A percentile compares a stretch with the other conserved stretches of the same genome.
phyloP scores from a whole-genome alignment of 148 eudicot species.

The Drosera capensis region DNA sequence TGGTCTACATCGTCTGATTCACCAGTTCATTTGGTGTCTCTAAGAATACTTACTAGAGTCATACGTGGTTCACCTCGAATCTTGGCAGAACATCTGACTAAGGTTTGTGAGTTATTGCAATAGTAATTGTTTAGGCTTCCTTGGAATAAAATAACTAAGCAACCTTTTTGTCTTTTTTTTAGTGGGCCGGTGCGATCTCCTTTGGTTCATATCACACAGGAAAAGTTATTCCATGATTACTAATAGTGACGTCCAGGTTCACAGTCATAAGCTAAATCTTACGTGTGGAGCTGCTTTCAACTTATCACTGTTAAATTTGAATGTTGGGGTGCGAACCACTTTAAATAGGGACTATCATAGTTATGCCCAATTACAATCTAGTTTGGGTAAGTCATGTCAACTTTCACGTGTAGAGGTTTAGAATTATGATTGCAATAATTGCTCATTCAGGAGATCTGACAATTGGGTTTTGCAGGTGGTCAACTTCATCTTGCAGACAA shows the following conservation, averaged over 20 bases:
- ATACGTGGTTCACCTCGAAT: conserved; percentile 81
- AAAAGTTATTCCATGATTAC: too few species aligned
- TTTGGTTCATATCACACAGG: too few species aligned
- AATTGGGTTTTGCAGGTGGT: conserved; percentile 81
- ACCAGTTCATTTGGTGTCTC: conserved; percentile 79
- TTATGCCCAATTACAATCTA: too few species aligned
- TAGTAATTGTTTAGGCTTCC: conserved; percentile 2
- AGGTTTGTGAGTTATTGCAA: conserved; percentile 39
- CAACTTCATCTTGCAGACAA: conserved; percentile 73
- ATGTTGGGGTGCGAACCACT: too few species aligned
- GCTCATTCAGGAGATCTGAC: conserved; percentile 25
- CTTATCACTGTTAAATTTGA: too few species aligned
- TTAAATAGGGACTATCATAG: too few species aligned
- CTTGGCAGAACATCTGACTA: conserved; percentile 66
- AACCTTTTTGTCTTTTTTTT: conserved; percentile 1
- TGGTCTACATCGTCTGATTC: conserved; percentile 99
- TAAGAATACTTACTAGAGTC: conserved; percentile 71
- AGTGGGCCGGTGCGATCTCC: too few species aligned
- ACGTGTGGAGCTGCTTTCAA: too few species aligned
- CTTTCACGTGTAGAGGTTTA: too few species aligned
- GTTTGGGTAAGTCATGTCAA: too few species aligned
- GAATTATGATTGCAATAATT: conserved; percentile 2
- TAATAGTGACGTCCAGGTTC: too few species aligned
- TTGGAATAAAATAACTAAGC: conserved; percentile 1
- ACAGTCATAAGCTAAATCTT: too few species aligned